These are phyloP conservation scores for Fusarium neocosmosporiellum DNA, from an alignment of 2,329 filamentous ascomycete genomes.

Conservation along the genomic window DNA sequence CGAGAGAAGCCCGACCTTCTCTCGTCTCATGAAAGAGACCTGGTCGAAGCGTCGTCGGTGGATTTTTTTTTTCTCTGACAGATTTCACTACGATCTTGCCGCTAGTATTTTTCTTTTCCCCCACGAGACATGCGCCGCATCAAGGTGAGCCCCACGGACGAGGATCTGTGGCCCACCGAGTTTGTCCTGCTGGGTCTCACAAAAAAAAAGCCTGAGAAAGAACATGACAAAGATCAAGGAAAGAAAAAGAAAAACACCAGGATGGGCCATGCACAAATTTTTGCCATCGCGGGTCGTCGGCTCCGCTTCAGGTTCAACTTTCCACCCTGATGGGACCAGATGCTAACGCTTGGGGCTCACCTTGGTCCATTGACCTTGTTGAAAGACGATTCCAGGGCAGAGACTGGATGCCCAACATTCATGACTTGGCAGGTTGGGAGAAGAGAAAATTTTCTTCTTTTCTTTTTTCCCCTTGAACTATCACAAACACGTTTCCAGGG, in stretches of 20 bases:
- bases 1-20: not conserved
- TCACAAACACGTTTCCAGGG: slow-evolving; percentile 24
- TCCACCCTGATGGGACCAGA: slow-evolving; percentile 8
- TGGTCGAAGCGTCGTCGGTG: not conserved
- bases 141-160: slow-evolving; percentile 9
- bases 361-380: not conserved
- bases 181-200: not conserved
- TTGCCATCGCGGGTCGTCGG: slow-evolving; percentile 16
- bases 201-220: slow-evolving; percentile 8
- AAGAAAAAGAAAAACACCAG: slow-evolving; percentile 19
- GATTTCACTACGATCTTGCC: slow-evolving; percentile 7
- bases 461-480: slow-evolving; percentile 10
- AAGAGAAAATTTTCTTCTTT: not conserved
- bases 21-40: not conserved
- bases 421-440: slow-evolving; percentile 11
- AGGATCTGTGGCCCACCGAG: slow-evolving; percentile 23
- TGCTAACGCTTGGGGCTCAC: not conserved
- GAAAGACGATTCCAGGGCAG: slow-evolving; percentile 3
- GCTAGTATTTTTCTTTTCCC: slow-evolving; percentile 19
- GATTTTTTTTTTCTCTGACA: not conserved
- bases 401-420: slow-evolving; percentile 17
- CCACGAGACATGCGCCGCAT: slow-evolving; percentile 29
- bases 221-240: not conserved
- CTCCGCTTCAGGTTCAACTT: slow-evolving; percentile 27
- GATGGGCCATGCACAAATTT: slow-evolving; percentile 36